A percentile compares a stretch with the other conserved stretches of the same genome.
These are phyloP conservation scores for Tulasnella sp. DNA, from an alignment of 768 basidiomycete species.

Conservation along the genomic window DNA sequence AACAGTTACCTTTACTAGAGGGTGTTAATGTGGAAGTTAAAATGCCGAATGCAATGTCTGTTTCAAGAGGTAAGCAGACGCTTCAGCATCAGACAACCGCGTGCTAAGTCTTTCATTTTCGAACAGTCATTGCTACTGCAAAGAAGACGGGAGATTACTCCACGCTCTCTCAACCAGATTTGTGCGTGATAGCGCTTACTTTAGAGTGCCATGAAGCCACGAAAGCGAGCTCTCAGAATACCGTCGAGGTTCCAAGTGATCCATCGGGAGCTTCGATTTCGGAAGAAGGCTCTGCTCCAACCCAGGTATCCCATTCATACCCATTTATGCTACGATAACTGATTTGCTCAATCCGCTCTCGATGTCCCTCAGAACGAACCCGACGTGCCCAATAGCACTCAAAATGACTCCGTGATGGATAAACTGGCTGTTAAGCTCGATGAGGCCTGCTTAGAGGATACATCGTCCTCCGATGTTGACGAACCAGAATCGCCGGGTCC, in stretches of 20 bases:
- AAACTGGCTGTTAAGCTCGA: background rate
- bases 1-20: constrained; percentile 66
- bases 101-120: background rate
- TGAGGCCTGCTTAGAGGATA: background rate
- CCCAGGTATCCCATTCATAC: background rate
- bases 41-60: constrained; percentile 62
- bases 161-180: constrained; percentile 85
- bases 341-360: background rate
- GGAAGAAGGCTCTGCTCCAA: background rate
- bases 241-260: background rate
- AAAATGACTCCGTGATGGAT: background rate
- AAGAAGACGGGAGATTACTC: constrained; percentile 96
- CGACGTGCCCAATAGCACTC: background rate
- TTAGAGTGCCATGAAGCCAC: constrained; percentile 61
- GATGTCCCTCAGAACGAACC: background rate
- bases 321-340: background rate
- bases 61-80: constrained; percentile 47
- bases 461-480: background rate
- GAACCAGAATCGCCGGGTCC: background rate
- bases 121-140: constrained; percentile 78
- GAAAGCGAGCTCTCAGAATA: constrained; percentile 30
- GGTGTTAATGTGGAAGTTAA: constrained; percentile 71
- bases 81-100: background rate
- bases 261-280: background rate
- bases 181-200: constrained; percentile 86